Conservation (phyloP, 106 monocot species). For the Phalaenopsis equestris region DNA sequence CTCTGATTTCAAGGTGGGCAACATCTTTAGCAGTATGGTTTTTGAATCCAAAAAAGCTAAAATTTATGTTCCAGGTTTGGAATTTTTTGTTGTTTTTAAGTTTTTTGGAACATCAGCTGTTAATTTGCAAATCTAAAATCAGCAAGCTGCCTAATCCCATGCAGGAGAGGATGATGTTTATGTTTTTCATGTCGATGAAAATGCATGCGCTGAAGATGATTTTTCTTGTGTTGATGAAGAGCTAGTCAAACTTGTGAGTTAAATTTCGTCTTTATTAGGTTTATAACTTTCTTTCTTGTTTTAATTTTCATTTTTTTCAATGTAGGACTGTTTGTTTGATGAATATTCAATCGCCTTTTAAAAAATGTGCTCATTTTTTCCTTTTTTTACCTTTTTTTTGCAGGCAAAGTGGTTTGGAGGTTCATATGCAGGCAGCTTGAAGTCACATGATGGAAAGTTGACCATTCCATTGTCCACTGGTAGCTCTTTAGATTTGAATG, state of each 20-base stretch:
- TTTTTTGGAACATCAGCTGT: background rate
- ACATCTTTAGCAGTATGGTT: conserved; percentile 21
- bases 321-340: background rate
- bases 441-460: conserved; percentile 40
- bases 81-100: background rate
- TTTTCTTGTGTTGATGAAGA: conserved; percentile 45
- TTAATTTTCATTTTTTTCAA: background rate
- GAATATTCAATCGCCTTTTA: background rate
- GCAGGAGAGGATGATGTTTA: conserved; percentile 61
- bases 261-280: background rate
- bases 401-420: conserved; percentile 64
- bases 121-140: background rate
- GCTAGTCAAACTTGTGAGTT: conserved; percentile 64
- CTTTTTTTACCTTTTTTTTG: background rate
- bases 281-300: background rate
- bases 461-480: conserved; percentile 49
- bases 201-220: conserved; percentile 31
- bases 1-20: conserved; percentile 12
- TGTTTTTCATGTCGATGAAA: conserved; percentile 50
- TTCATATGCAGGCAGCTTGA: conserved; percentile 35
- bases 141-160: background rate
- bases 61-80: conserved; percentile 51
- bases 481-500: conserved; percentile 34
- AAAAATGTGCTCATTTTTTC: background rate
- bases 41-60: conserved; percentile 16